Evolutionary conservation across 1,284 basidiomycete species (phyloP), one percentile per base, ranked within the genome.

Genomic region (Trichosporon coremiiforme): DNA sequence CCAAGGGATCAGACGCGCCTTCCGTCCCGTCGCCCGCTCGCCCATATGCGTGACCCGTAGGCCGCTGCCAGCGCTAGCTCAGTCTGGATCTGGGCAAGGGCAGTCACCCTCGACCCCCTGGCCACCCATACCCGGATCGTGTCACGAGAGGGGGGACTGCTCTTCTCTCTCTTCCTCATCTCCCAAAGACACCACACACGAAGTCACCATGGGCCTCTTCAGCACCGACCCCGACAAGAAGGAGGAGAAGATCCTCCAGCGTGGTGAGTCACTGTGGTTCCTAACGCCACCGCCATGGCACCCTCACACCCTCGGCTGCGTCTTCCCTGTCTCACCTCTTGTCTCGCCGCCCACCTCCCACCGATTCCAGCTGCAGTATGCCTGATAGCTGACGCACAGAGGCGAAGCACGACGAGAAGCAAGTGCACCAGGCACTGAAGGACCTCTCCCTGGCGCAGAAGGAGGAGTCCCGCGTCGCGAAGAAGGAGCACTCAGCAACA

Each of bases 181-280:
- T 12, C 17, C 12, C 66, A 36, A 36, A 13, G 12, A 64, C 63
- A 41, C 55, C 17, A 35, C 60, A 41, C 60, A 63, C 36, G 20
- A 31, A 31, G 35, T 31, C 66, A 78, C 57, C 64, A 82, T 82
- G 81, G 81, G 81, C 53, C 66, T 82, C 22, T 80, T 82, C 73
- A 73, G 73, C 64, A 77, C 75, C 47, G 77, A 79, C 72, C 75
- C 81, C 60, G 74, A 74, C 66, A 77, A 76, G 70, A 72, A 78
- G 73, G 76, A 80, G 74, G 79, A 82, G 74, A 80, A 80, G 74
- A 60, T 75, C 29, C 70, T 81, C 31, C 70, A 73, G 20, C 77
- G 78, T 68, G 80, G 80, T 81, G 65, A 70, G 79, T 76, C 57
- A 62, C 31, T 17, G 25, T 25, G 6, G 15, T 15, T 13, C 53